Percentiles rank a stretch among this genome's conserved stretches.
Evolutionary conservation across 305 asterid species (phyloP).

Genomic region (Fraxinus floribunda): DNA sequence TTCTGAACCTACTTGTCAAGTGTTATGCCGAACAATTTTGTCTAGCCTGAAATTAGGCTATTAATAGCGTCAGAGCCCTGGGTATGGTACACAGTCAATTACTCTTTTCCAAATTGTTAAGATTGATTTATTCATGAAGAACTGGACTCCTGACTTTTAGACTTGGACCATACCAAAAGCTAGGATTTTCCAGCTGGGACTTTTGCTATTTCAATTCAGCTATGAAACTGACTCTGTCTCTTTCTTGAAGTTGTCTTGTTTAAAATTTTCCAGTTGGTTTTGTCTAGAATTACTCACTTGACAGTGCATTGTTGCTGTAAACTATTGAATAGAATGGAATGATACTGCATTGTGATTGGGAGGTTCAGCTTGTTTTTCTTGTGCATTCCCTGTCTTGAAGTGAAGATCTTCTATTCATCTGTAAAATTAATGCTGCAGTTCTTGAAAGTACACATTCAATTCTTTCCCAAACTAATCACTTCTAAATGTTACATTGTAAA

Average conservation of each 20-base stretch:
- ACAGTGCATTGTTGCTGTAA: not conserved
- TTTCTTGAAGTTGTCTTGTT: not conserved
- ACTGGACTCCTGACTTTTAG: not conserved
- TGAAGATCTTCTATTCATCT: not conserved
- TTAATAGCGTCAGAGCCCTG: not conserved
- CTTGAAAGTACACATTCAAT: not conserved
- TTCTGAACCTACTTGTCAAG: not conserved
- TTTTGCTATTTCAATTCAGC: not conserved
- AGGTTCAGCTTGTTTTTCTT: conserved; percentile 9
- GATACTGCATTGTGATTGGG: not conserved
- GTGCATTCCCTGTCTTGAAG: not conserved
- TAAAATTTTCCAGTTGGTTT: not conserved
- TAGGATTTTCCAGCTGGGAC: not conserved
- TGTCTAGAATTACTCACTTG: not conserved
- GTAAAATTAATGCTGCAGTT: not conserved
- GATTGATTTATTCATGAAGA: not conserved
- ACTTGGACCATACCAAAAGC: not conserved
- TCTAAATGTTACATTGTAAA: not conserved
- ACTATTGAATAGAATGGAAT: not conserved
- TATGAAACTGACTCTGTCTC: not conserved
- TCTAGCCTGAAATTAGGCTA: not conserved
- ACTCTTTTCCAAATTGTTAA: not conserved
- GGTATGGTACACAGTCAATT: not conserved
- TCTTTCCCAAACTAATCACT: not conserved
- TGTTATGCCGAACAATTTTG: not conserved